A percentile compares a stretch with the other conserved stretches of the same genome.
phyloP scores from a whole-genome alignment of 2,329 filamentous ascomycete genomes.

The Elsinoe arachidis region DNA sequence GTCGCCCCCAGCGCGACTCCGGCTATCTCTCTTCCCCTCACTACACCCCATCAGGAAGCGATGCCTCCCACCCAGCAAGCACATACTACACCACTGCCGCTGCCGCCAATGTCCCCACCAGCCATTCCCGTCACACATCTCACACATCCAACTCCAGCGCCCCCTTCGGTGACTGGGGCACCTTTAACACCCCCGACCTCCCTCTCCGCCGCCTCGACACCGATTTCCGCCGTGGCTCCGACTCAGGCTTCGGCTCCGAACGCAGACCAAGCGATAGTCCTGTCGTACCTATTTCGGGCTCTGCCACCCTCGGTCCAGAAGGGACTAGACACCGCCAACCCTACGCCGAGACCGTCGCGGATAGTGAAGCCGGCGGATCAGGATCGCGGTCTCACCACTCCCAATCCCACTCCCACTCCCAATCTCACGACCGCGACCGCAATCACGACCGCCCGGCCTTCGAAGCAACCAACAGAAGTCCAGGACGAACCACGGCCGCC shows the following conservation, averaged over 20 bases:
- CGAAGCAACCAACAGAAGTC: neutral
- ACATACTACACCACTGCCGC: neutral
- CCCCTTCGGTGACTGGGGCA: neutral
- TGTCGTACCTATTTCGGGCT: neutral
- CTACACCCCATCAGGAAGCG: neutral
- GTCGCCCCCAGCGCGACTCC: neutral
- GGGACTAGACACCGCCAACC: neutral
- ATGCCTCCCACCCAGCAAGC: neutral
- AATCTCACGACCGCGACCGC: too few species aligned
- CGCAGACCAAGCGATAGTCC: neutral
- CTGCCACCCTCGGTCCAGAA: neutral
- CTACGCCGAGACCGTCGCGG: conserved; percentile 1
- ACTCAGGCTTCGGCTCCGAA: neutral
- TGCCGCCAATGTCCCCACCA: neutral
- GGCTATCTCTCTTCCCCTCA: neutral
- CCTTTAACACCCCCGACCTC: neutral
- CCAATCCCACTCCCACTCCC: too few species aligned
- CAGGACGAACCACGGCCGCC: neutral
- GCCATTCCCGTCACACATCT: neutral
- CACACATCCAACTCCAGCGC: neutral
- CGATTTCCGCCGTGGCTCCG: neutral
- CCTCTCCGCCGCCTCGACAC: neutral
- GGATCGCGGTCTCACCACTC: neutral
- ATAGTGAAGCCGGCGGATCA: neutral
- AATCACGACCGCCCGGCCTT: too few species aligned